Base-by-base conservation (phyloP, 345 rosid genomes). In the Hibiscus tridactylites region DNA sequence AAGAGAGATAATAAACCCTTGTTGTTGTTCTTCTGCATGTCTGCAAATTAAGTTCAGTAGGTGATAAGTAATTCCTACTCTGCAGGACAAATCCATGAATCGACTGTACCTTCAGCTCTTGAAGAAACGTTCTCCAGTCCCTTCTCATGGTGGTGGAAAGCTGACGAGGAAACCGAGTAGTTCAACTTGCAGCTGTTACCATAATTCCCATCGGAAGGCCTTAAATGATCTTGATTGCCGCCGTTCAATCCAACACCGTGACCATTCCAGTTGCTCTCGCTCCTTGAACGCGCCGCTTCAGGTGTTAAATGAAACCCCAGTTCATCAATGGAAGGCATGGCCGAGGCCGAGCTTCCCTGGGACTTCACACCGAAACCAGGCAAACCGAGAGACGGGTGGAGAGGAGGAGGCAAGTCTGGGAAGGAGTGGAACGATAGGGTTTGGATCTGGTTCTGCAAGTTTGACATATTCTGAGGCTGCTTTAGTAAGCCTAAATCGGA, bases 71-170 rank as follows among this genome's bases (percentile, higher is more conserved):
- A 24, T 64, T 19, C 11, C 71, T 81, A 87, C 57, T 88, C 92
- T 52, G 88, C 78, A 65, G 88, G 94, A 81, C 83, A 85, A 78
- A 85, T 85, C 98, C 98, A 92, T 1, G 92, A 82, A 79, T 88
- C 96, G 54, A 88, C 85, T 4, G 88, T 75, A 72, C 81, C 89
- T 78, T 82, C 81, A 54, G 74, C 75, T 33, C 81, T 80, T 24
- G 85, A 77, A 65, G 87, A 77, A 73, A 79, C 82, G 67, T 78
- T 86, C 72, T 81, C 94, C 72, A 81, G 78, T 57, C 75, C 69
- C 71, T 86, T 84, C 5, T 83, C 89, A 71, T 78, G 81, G 74
- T 79, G 88, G 73, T 84, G n/a, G 13, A 11, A 84, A 72, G 83
- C 90, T n/a, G 91, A 83, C 17, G 86, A 72, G 16, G 87, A 19